Percentiles rank a stretch among this genome's conserved stretches.
Evolutionary conservation across 495 filamentous ascomycete genomes (phyloP).

Genomic region (Letharia lupina): DNA sequence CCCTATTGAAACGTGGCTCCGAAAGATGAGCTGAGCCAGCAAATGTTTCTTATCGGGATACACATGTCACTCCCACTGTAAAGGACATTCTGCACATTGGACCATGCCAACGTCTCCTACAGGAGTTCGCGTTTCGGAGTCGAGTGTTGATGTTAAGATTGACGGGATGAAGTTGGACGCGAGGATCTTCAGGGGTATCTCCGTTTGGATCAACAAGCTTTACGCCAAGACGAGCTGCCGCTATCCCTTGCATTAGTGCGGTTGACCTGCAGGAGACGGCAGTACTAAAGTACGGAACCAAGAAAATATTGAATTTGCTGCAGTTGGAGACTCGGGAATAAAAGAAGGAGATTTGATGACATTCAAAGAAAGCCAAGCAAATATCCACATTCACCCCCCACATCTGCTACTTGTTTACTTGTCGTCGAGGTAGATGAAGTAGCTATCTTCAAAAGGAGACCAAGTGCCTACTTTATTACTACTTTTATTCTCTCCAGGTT

Average conservation of each 20-base stretch:
- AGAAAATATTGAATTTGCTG: too few species aligned
- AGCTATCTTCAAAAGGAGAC: background rate
- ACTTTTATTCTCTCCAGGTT: background rate
- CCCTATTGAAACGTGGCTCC: too few species aligned
- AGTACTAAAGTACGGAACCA: background rate
- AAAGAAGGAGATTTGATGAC: too few species aligned
- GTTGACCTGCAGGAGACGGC: background rate
- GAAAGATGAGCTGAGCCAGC: background rate
- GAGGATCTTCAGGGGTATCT: background rate
- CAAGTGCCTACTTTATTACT: background rate
- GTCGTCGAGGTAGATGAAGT: too few species aligned
- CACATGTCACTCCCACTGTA: too few species aligned
- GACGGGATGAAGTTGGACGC: background rate
- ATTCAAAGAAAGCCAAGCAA: too few species aligned
- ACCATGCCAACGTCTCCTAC: background rate
- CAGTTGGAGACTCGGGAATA: too few species aligned
- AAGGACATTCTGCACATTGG: background rate
- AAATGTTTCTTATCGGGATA: too few species aligned
- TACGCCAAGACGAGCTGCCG: background rate
- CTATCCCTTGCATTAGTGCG: background rate
- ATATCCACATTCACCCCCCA: too few species aligned
- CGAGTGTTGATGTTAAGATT: background rate
- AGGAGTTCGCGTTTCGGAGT: too few species aligned
- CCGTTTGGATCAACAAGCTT: background rate
- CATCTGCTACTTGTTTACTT: too few species aligned